These are phyloP conservation scores for Suillus variegatus DNA, from an alignment of 768 basidiomycete genomes.

Conservation along the genomic window DNA sequence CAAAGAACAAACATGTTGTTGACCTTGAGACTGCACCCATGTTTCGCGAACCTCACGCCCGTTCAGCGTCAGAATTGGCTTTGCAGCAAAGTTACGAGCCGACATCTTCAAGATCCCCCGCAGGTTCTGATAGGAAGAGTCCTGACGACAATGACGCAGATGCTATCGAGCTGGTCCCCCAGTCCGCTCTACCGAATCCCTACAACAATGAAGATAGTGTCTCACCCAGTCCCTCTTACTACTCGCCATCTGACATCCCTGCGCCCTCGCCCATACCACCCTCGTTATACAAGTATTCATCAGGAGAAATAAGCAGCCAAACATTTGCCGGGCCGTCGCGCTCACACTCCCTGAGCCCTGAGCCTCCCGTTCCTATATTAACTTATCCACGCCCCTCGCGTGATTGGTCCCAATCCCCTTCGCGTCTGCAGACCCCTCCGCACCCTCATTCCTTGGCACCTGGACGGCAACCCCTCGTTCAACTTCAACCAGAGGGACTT, in stretches of 20 bases:
- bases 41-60: constrained; percentile 62
- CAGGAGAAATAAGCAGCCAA: constrained; percentile 46
- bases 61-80: constrained; percentile 66
- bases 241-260: constrained; percentile 55
- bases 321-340: constrained; percentile 17
- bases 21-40: constrained; percentile 71
- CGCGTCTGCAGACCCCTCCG: neutral
- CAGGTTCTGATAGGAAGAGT: constrained; percentile 22
- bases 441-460: neutral
- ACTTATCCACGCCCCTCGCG: constrained; percentile 18
- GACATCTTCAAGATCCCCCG: constrained; percentile 35
- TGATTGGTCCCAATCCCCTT: constrained; percentile 13
- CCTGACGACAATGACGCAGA: constrained; percentile 1
- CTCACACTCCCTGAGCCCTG: constrained; percentile 5
- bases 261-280: constrained; percentile 59
- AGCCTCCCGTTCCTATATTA: constrained; percentile 9
- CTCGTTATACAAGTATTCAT: constrained; percentile 46
- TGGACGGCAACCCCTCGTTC: neutral
- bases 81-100: constrained; percentile 48
- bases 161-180: constrained; percentile 1
- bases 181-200: neutral
- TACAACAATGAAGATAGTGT: neutral
- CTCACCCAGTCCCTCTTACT: constrained; percentile 55
- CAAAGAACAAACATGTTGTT: constrained; percentile 37
- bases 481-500: neutral